Conservation (phyloP, 805 yeast species). For the Metschnikowia dekortorum region DNA sequence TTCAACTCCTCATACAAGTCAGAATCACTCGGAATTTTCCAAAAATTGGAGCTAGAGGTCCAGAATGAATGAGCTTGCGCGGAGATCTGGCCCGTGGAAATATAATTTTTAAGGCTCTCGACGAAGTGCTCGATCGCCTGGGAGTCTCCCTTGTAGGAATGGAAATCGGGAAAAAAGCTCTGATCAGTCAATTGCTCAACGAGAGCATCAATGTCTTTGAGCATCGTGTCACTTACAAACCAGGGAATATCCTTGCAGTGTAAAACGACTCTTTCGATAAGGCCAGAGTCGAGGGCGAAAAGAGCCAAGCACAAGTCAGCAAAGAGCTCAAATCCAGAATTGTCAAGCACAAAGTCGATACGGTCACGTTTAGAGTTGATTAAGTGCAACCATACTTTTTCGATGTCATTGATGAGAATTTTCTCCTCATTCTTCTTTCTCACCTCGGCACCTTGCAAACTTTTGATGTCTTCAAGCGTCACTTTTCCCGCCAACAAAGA, state of each 20-base stretch:
- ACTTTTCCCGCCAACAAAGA: conserved; percentile 86
- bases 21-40: conserved; percentile 66
- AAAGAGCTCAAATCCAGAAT: conserved; percentile 91
- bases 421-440: conserved; percentile 77
- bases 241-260: conserved; percentile 93
- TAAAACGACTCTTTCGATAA: conserved; percentile 60
- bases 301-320: conserved; percentile 60
- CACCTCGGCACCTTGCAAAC: conserved; percentile 86
- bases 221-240: conserved; percentile 96
- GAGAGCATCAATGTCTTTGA: conserved; percentile 66
- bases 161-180: conserved; percentile 45
- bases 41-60: conserved; percentile 76
- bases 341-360: conserved; percentile 83
- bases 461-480: conserved; percentile 75
- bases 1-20: conserved; percentile 57
- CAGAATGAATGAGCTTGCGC: conserved; percentile 66
- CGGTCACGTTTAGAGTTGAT: conserved; percentile 35
- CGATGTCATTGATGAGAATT: conserved; percentile 73
- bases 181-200: conserved; percentile 52
- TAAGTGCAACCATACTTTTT: conserved; percentile 56
- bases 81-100: conserved; percentile 18
- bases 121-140: conserved; percentile 21
- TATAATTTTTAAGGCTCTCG: conserved; percentile 20
- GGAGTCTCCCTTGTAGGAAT: conserved; percentile 16
- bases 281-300: conserved; percentile 56